Base-by-base conservation (phyloP, 768 basidiomycete species). In the Pisolithus albus region DNA sequence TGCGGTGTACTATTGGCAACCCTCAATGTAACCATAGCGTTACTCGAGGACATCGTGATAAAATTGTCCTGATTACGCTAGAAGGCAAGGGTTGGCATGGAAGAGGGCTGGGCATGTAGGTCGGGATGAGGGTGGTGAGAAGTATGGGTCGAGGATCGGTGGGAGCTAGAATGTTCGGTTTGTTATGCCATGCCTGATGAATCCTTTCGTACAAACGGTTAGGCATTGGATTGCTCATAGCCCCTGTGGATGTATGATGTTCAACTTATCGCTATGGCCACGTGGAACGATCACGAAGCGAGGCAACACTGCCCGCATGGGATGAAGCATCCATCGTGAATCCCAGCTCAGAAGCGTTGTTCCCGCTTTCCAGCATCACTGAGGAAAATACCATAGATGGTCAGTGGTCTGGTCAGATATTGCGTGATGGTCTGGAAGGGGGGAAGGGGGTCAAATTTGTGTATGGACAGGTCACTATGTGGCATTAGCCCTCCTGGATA, bases 211-310 rank as follows among this genome's bases (percentile, higher is more conserved):
- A 23, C n/a, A 49, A 34, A 30, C 24, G 8, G 26, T 47, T 54
- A 9, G 72, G 73, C 23, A 73, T 24, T 72, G 30, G 73, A 70
- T 30, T 7, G 28, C 68, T 41, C 63, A 67, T 19, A n/a, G 52
- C 19, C 15, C 66, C 56, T 4, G 3, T 5, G n/a, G 5, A 30
- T 9, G 28, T 11, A 5, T 16, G 24, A n/a, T 3, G 28, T 7
- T 55, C 16, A 55, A 26, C n/a, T 5, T 19, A 5, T 24, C 38
- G 40, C 10, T 5, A 41, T 4, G 15, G n/a, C 51, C 15, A 21
- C 10, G 57, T 45, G 23, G 18, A 63, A 34, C 71, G 70, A 52
- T 55, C 70, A 36, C 73, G 70, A 34, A 75, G 61, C 2, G 74
- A 67, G 18, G 76, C 64, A 4, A 78, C 70, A n/a, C 64, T 66